A percentile compares a stretch with the other conserved stretches of the same genome.
Conservation (phyloP, 495 filamentous ascomycete species). For the Hapsidospora chrysogenum region DNA sequence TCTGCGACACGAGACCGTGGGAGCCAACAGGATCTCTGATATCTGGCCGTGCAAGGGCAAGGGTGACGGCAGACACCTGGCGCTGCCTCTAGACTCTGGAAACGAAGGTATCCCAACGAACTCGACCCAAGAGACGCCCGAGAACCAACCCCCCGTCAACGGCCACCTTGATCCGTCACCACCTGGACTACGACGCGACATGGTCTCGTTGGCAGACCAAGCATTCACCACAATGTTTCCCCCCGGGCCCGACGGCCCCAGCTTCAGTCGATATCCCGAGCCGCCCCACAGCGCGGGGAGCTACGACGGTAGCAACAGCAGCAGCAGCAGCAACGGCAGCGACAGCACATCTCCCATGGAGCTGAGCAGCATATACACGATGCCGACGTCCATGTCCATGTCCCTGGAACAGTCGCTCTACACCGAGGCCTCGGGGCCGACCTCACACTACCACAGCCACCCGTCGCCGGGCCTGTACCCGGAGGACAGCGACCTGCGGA, state of each 20-base stretch:
- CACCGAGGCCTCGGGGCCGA: too few species aligned
- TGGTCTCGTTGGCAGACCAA: conserved; percentile 13
- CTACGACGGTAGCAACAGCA: too few species aligned
- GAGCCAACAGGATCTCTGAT: too few species aligned
- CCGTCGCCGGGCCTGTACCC: conserved; percentile 24
- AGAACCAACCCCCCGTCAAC: too few species aligned
- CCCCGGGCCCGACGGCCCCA: not conserved
- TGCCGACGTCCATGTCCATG: conserved; percentile 18
- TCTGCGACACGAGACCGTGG: too few species aligned
- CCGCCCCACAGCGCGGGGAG: not conserved
- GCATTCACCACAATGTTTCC: conserved; percentile 17
- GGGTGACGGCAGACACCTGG: too few species aligned
- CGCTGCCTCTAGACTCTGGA: too few species aligned
- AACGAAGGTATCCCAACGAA: too few species aligned
- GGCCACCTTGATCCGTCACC: conserved; percentile 1
- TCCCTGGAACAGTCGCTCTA: too few species aligned
- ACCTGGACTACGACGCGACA: too few species aligned
- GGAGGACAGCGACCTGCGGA: conserved; percentile 29
- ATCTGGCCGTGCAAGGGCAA: too few species aligned
- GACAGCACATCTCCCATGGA: conserved; percentile 5
- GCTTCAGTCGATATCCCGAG: not conserved
- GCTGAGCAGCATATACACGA: conserved; percentile 4
- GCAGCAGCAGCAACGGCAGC: conserved; percentile 20
- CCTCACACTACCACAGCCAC: conserved; percentile 16
- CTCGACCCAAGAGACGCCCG: too few species aligned